A percentile compares a stretch with the other conserved stretches of the same genome.
Evolutionary conservation across 768 basidiomycete species (phyloP).

Genomic region (Pleurotus giganteus): DNA sequence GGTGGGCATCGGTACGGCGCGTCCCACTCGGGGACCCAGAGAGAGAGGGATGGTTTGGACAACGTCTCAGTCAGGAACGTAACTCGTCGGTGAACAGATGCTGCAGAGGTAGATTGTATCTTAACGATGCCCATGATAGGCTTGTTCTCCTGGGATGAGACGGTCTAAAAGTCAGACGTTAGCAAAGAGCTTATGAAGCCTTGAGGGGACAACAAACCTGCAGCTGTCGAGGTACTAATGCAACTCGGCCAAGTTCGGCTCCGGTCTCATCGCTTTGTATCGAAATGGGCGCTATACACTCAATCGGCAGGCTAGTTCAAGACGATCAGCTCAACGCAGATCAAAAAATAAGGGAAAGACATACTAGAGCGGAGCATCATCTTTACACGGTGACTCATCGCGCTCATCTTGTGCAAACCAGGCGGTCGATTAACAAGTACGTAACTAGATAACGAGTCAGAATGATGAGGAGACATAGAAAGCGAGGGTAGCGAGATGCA

Average conservation of each 20-base stretch:
- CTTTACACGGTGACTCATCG: constrained; percentile 99
- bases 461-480: background rate
- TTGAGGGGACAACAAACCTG: no score
- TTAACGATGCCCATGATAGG: constrained; percentile 99
- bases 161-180: no score
- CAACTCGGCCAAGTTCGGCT: no score
- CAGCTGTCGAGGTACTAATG: no score
- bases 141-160: no score
- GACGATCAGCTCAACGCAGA: constrained; percentile 3
- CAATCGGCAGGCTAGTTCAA: constrained; percentile 79
- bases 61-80: constrained; percentile 97
- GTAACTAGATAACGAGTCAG: constrained; percentile 43
- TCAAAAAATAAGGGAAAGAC: constrained; percentile 30
- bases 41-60: no score
- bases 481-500: constrained; percentile 51
- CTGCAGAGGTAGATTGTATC: no score
- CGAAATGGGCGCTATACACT: constrained; percentile 99
- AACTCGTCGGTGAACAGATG: constrained; percentile 91
- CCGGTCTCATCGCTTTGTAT: no score
- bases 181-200: no score
- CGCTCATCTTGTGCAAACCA: constrained; percentile 99
- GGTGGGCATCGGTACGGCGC: no score
- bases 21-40: no score
- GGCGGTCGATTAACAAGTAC: constrained; percentile 99
- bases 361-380: constrained; percentile 97